These are phyloP conservation scores for Fusarium nygamai DNA, from an alignment of 2,329 filamentous ascomycete species.

Conservation along the genomic window DNA sequence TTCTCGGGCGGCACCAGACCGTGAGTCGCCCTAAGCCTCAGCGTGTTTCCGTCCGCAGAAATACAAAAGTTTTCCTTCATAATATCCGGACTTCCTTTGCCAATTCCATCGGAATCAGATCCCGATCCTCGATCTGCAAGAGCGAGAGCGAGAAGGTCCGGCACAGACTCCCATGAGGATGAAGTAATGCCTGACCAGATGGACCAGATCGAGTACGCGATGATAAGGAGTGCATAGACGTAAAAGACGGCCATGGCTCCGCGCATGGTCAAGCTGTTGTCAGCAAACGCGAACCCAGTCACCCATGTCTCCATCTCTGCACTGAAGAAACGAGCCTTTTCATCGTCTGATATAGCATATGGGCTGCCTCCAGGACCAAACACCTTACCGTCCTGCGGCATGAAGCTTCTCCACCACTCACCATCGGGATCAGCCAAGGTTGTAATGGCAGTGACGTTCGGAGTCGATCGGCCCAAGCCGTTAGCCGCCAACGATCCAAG, in stretches of 20 bases:
- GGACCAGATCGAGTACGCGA: conserved; percentile 3
- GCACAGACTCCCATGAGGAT: conserved; percentile 17
- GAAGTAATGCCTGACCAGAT: conserved; percentile 13
- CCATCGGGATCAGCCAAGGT: conserved; percentile 9
- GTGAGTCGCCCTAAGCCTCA: background rate
- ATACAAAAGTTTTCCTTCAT: conserved; percentile 15
- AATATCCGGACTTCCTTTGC: background rate
- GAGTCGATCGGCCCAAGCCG: conserved; percentile 18
- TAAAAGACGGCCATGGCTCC: conserved; percentile 17
- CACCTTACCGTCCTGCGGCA: conserved; percentile 23
- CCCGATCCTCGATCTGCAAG: background rate
- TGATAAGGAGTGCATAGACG: conserved; percentile 4
- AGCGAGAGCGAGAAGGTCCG: conserved; percentile 8
- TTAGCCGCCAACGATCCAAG: conserved; percentile 23
- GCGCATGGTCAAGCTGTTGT: conserved; percentile 13
- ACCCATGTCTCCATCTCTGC: conserved; percentile 37
- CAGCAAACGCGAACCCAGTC: conserved; percentile 30
- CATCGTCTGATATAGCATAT: conserved; percentile 14
- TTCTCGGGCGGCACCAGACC: background rate
- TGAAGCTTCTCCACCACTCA: conserved; percentile 36
- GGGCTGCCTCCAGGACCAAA: conserved; percentile 32
- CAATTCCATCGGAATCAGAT: accelerated
- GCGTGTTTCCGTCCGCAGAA: background rate
- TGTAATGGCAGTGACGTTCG: conserved; percentile 10
- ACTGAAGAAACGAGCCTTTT: background rate